phyloP scores from a whole-genome alignment of 2,329 filamentous ascomycete species.

The Claviceps sp. region DNA sequence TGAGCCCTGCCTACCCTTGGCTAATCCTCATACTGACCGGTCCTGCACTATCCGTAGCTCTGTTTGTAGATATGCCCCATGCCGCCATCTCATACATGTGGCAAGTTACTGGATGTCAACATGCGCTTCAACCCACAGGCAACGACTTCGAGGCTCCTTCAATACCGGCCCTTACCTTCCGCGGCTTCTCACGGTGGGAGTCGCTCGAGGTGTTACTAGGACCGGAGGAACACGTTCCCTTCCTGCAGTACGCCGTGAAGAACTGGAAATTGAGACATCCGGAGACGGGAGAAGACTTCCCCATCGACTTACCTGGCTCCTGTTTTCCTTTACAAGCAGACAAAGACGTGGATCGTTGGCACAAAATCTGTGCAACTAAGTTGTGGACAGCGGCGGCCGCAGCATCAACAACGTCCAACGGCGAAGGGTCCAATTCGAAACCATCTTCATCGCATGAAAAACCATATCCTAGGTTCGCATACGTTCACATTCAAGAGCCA shows the following conservation, averaged over 20 bases:
- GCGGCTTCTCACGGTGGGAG: conserved; percentile 88
- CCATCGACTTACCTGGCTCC: conserved; percentile 40
- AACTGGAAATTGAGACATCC: conserved; percentile 67
- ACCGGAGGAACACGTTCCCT: conserved; percentile 76
- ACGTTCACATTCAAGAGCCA: conserved; percentile 20
- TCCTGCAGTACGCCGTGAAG: conserved; percentile 66
- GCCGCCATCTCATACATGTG: conserved; percentile 82
- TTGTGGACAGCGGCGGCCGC: conserved; percentile 54
- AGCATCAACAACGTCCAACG: conserved; percentile 12
- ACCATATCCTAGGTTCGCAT: conserved; percentile 24
- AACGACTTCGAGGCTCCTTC: conserved; percentile 62
- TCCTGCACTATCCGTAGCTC: conserved; percentile 26
- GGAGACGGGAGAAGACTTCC: conserved; percentile 57
- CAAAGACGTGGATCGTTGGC: conserved; percentile 72
- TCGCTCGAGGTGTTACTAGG: conserved; percentile 79
- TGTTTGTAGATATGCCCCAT: conserved; percentile 66
- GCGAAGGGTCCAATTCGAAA: conserved; percentile 5
- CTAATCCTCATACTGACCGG: conserved; percentile 1
- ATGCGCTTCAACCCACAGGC: conserved; percentile 65
- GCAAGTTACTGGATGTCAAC: conserved; percentile 79
- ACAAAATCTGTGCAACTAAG: conserved; percentile 60
- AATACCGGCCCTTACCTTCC: conserved; percentile 68
- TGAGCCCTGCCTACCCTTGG: not conserved
- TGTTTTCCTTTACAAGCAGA: conserved; percentile 64
- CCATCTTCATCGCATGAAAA: conserved; percentile 16